Percentiles rank a stretch among this genome's conserved stretches.
Evolutionary conservation across 176 grass and related monocot species (phyloP).

Genomic region (sorghum (Sorghum bicolor)): DNA sequence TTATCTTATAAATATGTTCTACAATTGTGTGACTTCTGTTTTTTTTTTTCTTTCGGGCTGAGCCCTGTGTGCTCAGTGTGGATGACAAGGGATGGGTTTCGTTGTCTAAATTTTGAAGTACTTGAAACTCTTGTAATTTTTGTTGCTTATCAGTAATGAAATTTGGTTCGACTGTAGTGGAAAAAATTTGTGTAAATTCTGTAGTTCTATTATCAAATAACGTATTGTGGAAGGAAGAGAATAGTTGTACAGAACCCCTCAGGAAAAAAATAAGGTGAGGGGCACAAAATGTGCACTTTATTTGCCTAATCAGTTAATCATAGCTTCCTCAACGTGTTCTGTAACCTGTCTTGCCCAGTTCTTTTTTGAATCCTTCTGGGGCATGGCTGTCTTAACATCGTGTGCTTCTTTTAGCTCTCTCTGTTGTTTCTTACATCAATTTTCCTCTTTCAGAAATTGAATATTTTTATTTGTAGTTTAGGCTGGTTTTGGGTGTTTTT

Average conservation of each 20-base stretch:
- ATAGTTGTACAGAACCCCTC: not conserved
- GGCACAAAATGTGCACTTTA: not conserved
- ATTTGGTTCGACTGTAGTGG: not conserved
- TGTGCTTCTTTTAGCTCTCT: not conserved
- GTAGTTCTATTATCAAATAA: not conserved
- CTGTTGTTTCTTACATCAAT: not conserved
- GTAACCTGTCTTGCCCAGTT: not conserved
- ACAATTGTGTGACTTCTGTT: not conserved
- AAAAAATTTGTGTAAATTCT: not conserved
- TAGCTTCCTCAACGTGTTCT: not conserved
- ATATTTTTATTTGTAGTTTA: slow-evolving; percentile 13
- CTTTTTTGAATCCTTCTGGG: not conserved
- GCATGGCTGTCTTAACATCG: not conserved
- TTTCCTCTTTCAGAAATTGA: not conserved
- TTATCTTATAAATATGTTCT: not conserved
- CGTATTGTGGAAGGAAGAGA: not conserved
- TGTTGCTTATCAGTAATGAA: not conserved
- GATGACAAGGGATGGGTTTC: not conserved
- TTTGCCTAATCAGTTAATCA: not conserved
- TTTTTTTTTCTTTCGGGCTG: not conserved
- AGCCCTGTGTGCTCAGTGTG: not conserved
- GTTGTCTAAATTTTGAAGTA: not conserved
- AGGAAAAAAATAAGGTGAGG: not conserved
- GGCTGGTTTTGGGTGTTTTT: not conserved
- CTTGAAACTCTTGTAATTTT: not conserved